These are phyloP conservation scores for Neopestalotiopsis clavispora DNA, from an alignment of 2,329 filamentous ascomycete genomes.

Conservation along the genomic window DNA sequence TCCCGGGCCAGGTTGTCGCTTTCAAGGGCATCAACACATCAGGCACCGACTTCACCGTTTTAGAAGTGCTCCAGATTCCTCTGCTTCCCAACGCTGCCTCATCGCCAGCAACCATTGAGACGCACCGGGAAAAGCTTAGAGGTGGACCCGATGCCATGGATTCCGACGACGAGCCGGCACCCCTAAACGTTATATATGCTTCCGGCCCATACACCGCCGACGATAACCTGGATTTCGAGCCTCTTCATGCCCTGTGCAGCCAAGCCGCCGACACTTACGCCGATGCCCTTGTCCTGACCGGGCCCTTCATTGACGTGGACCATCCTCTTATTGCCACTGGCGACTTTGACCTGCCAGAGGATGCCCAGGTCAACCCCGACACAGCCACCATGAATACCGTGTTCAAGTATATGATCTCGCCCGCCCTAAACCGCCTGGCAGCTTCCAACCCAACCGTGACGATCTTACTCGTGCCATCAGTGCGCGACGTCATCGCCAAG, in stretches of 20 bases:
- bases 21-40: slow-evolving; percentile 85
- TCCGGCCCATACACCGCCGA: slow-evolving; percentile 92
- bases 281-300: slow-evolving; percentile 79
- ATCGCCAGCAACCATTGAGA: slow-evolving; percentile 65
- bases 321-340: slow-evolving; percentile 85
- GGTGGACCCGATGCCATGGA: slow-evolving; percentile 69
- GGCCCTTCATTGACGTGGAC: slow-evolving; percentile 90
- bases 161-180: slow-evolving; percentile 61
- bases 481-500: slow-evolving; percentile 70
- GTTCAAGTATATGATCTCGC: slow-evolving; percentile 81
- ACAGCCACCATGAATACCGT: slow-evolving; percentile 80
- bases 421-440: slow-evolving; percentile 72
- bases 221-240: slow-evolving; percentile 88
- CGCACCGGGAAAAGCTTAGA: slow-evolving; percentile 71
- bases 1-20: slow-evolving; percentile 93
- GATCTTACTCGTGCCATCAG: slow-evolving; percentile 82
- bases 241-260: slow-evolving; percentile 79
- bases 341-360: slow-evolving; percentile 77
- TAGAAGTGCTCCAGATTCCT: slow-evolving; percentile 76
- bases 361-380: slow-evolving; percentile 73
- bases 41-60: slow-evolving; percentile 81
- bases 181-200: slow-evolving; percentile 78
- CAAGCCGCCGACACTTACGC: slow-evolving; percentile 76
- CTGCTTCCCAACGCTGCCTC: slow-evolving; percentile 78
- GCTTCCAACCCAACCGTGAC: slow-evolving; percentile 75